Base-by-base conservation (phyloP, 345 rosid genomes). In the Camelina laxa region DNA sequence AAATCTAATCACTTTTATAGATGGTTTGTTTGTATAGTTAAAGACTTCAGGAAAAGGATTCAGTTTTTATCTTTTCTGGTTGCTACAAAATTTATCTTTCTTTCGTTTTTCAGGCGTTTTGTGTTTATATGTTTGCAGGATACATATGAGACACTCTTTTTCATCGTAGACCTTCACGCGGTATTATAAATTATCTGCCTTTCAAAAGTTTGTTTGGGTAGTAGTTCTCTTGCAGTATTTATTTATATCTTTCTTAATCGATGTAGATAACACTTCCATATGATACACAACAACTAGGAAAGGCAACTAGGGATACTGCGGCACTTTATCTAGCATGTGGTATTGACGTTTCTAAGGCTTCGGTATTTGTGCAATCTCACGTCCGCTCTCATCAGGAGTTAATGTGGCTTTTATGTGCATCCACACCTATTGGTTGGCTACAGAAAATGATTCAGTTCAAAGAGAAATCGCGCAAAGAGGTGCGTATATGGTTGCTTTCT, bases 241-340 rank as follows among this genome's bases (percentile, higher is more conserved):
- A 10, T 60, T 6, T 39, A 19, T 51, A 14, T 45, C n/a, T 6
- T 31, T 76, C 49, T 72, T 55, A 61, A 36, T 9, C 12, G 21
- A 9, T 60, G 53, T 79, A 93, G 98, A 93, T 87, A 60, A 91
- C 96, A 3, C 63, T 89, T 65, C 91, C 96, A 4, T 89, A 89
- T 80, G 96, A 91, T 48, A 38, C 90, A 51, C 85, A 77, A 61
- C 83, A 88, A 72, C 77, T 94, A 21, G 81, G 85, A 22, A 87
- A 82, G 80, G 86, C 97, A 17, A 91, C 96, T 35, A 86, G 89
- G 81, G 86, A 89, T 66, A 89, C 97, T 9, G 95, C 98, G 14
- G 96, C 97, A 67, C 79, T 94, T 69, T 94, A 91, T 75, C 80
- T 94, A 80, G 96, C 98, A 39, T 94, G 97, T 76, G 98, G 98